Evolutionary conservation across 2,329 filamentous ascomycete genomes (phyloP).

Genomic region (Ceratocystis colombiana): DNA sequence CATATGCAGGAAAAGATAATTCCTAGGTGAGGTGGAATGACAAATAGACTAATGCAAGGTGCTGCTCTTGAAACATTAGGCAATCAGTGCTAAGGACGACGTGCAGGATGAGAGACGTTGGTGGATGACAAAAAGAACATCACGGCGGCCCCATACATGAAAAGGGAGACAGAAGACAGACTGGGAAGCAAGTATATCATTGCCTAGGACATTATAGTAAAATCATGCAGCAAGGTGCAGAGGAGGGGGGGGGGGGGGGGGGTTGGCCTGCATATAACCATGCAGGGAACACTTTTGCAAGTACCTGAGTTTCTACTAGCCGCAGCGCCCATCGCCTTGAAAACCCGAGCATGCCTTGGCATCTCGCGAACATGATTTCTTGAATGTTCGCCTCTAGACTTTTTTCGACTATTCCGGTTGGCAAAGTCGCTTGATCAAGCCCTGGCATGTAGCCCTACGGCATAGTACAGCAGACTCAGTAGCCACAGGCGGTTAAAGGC

Average conservation of each 20-base stretch:
- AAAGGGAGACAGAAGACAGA: neutral
- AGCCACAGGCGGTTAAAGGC: neutral
- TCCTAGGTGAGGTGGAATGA: neutral
- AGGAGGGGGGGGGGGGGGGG: too few species aligned
- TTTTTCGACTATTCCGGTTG: neutral
- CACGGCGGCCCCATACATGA: too few species aligned
- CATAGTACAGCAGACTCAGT: neutral
- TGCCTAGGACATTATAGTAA: neutral
- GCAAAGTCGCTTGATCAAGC: neutral
- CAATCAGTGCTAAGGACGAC: neutral
- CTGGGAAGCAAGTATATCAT: neutral
- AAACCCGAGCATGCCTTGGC: too few species aligned
- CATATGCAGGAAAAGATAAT: neutral
- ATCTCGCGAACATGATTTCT: too few species aligned
- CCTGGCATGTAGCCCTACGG: neutral
- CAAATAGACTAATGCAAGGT: conserved; percentile 12
- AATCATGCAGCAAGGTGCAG: neutral
- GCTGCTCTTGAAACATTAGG: conserved; percentile 9
- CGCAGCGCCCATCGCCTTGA: too few species aligned
- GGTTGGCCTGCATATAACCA: too few species aligned
- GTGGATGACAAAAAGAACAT: neutral
- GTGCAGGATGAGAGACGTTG: neutral
- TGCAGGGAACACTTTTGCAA: too few species aligned
- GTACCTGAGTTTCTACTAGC: too few species aligned
- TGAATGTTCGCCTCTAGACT: too few species aligned